phyloP scores from a whole-genome alignment of 2,329 filamentous ascomycete species.

The Exophiala spinifera region DNA sequence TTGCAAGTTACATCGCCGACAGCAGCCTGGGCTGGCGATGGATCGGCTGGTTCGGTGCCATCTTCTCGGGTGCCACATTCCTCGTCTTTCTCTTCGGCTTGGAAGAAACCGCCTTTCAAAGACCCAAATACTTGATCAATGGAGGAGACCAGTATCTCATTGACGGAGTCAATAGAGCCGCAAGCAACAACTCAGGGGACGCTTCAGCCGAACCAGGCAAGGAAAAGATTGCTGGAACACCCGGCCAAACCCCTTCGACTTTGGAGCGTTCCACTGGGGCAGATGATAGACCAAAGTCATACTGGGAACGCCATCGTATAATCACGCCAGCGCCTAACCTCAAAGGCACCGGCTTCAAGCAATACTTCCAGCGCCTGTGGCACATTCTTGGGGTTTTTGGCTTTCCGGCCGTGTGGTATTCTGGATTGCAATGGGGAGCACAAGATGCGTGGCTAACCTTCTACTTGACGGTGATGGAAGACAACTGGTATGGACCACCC shows the following conservation, averaged over 20 bases:
- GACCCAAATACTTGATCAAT: constrained; percentile 22
- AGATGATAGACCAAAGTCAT: constrained; percentile 44
- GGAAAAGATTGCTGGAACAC: constrained; percentile 6
- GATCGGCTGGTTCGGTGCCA: constrained; percentile 53
- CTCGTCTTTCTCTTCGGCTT: constrained; percentile 51
- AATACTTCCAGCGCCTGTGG: constrained; percentile 53
- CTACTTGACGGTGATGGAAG: constrained; percentile 57
- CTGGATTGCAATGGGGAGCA: constrained; percentile 58
- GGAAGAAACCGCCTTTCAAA: constrained; percentile 46
- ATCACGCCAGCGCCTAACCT: constrained; percentile 57
- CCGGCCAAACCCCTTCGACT: constrained; percentile 10
- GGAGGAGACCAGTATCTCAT: constrained; percentile 20
- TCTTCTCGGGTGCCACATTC: constrained; percentile 49
- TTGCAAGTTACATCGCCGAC: constrained; percentile 52
- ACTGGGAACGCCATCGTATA: constrained; percentile 54
- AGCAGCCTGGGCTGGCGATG: constrained; percentile 52
- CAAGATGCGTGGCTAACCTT: constrained; percentile 61
- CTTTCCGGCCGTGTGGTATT: constrained; percentile 57
- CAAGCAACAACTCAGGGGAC: constrained; percentile 9
- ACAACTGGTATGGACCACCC: constrained; percentile 53
- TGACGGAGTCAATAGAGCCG: constrained; percentile 15
- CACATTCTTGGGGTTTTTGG: constrained; percentile 57
- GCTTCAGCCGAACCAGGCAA: constrained; percentile 3
- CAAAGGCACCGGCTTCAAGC: constrained; percentile 51
- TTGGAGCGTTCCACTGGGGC: constrained; percentile 13